A percentile compares a stretch with the other conserved stretches of the same genome.
Evolutionary conservation across 2,329 filamentous ascomycete genomes (phyloP).

Genomic region (Graphium sp.): DNA sequence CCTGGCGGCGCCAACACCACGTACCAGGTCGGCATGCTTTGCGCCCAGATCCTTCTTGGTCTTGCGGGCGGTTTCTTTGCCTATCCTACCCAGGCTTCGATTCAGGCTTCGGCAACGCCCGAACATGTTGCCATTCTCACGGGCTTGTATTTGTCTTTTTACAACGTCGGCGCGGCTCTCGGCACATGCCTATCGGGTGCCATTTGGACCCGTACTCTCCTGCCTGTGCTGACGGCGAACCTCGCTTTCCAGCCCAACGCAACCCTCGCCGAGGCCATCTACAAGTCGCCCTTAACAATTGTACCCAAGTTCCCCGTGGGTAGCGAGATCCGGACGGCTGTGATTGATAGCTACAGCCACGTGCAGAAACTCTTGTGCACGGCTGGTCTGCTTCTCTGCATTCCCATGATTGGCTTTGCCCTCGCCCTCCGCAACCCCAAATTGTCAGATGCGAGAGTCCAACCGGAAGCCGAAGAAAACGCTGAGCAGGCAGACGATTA

Average conservation of each 20-base stretch:
- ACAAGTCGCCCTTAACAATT: constrained; percentile 16
- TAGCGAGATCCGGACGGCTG: constrained; percentile 20
- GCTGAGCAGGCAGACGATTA: too few relatives aligned
- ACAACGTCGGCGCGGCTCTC: constrained; percentile 42
- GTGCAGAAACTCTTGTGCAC: constrained; percentile 27
- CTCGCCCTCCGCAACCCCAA: constrained; percentile 24
- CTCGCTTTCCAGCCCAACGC: constrained; percentile 17
- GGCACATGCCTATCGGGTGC: constrained; percentile 43
- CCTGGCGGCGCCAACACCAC: constrained; percentile 27
- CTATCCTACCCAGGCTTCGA: constrained; percentile 26
- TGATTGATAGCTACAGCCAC: constrained; percentile 25
- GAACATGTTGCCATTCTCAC: constrained; percentile 46
- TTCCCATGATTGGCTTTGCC: constrained; percentile 27
- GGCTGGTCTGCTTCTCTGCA: constrained; percentile 27
- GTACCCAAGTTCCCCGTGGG: constrained; percentile 19
- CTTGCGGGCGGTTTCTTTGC: constrained; percentile 46
- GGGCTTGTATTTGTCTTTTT: constrained; percentile 43
- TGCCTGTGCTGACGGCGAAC: constrained; percentile 21
- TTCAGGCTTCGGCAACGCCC: constrained; percentile 23
- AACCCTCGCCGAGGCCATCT: constrained; percentile 17
- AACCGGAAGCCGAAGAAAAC: constrained; percentile 5
- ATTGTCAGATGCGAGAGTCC: constrained; percentile 16
- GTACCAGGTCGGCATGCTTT: constrained; percentile 38
- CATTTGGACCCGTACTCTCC: constrained; percentile 43
- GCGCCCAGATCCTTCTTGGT: constrained; percentile 43